A percentile compares a stretch with the other conserved stretches of the same genome.
phyloP scores from a whole-genome alignment of 345 rosid species.

The Raphanus raphanistrum region DNA sequence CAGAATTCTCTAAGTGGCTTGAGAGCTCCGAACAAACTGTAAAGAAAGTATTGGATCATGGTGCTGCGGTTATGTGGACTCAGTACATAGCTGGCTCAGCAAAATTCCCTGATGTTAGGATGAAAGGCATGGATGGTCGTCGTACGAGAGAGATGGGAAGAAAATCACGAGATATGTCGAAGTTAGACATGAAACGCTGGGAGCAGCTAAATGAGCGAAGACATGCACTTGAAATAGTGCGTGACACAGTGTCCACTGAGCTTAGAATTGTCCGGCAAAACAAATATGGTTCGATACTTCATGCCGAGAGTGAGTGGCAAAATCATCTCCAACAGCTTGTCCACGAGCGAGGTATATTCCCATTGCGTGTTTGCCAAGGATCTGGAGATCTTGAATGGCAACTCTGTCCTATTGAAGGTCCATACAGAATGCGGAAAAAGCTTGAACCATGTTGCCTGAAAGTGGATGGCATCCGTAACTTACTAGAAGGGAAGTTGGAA shows the following conservation, averaged over 20 bases:
- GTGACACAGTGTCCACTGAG: conserved; percentile 96
- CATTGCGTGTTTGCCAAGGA: conserved; percentile 58
- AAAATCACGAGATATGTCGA: conserved; percentile 74
- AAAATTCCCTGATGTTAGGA: conserved; percentile 94
- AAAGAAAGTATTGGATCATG: conserved; percentile 86
- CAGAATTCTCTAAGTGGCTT: conserved; percentile 83
- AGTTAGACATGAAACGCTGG: conserved; percentile 83
- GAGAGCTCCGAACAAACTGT: conserved; percentile 71
- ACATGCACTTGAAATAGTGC: conserved; percentile 86
- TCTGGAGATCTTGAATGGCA: conserved; percentile 88
- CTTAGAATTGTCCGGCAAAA: conserved; percentile 97
- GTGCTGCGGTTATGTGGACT: conserved; percentile 96
- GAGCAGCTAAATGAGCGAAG: conserved; percentile 94
- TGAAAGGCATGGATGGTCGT: conserved; percentile 89
- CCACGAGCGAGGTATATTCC: conserved; percentile 94
- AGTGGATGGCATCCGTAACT: conserved; percentile 74
- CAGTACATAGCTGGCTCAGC: conserved; percentile 91
- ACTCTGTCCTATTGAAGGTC: conserved; percentile 99
- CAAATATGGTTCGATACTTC: conserved; percentile 99
- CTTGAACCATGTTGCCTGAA: conserved; percentile 82
- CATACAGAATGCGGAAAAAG: conserved; percentile 99
- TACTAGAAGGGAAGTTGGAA: conserved; percentile 73
- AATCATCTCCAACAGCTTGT: conserved; percentile 93
- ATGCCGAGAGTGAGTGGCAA: conserved; percentile 99
- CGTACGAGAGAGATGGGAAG: conserved; percentile 91